Evolutionary conservation across 176 grass and related monocot species (phyloP).

Genomic region (Panicum miliaceum): DNA sequence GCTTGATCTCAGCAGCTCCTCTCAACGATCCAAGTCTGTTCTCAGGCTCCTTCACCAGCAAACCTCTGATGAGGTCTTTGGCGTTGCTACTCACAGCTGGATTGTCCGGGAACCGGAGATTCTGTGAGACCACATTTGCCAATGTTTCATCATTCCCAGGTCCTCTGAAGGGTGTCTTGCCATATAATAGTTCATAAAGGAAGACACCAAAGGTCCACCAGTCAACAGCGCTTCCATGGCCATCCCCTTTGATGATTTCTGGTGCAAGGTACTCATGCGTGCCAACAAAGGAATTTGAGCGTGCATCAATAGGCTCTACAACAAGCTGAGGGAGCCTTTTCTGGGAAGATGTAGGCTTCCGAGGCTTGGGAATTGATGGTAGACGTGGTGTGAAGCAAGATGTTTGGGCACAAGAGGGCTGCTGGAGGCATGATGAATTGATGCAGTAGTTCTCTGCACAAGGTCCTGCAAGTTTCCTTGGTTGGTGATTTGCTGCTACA

Average conservation of each 20-base stretch:
- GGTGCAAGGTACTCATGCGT: slow-evolving; percentile 78
- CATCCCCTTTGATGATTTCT: slow-evolving; percentile 83
- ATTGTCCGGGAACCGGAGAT: slow-evolving; percentile 63
- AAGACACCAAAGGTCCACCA: slow-evolving; percentile 83
- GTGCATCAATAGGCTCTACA: slow-evolving; percentile 67
- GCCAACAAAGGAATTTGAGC: slow-evolving; percentile 78
- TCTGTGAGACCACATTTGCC: slow-evolving; percentile 73
- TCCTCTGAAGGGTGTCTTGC: slow-evolving; percentile 78
- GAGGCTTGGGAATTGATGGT: slow-evolving; percentile 53
- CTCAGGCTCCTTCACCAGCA: slow-evolving; percentile 76
- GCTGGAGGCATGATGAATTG: slow-evolving; percentile 65
- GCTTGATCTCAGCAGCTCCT: slow-evolving; percentile 84
- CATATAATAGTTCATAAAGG: slow-evolving; percentile 71
- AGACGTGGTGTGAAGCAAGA: slow-evolving; percentile 71
- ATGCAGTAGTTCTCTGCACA: slow-evolving; percentile 78
- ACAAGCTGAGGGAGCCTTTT: slow-evolving; percentile 69
- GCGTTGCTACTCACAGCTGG: slow-evolving; percentile 58
- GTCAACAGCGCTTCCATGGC: slow-evolving; percentile 81
- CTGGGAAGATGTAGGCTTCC: slow-evolving; percentile 55
- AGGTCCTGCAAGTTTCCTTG: slow-evolving; percentile 59
- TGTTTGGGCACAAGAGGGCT: slow-evolving; percentile 70
- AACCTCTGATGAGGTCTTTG: slow-evolving; percentile 67
- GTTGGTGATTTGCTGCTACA: slow-evolving; percentile 44
- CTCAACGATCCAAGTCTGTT: slow-evolving; percentile 60
- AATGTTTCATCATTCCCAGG: slow-evolving; percentile 76